Percentiles rank a stretch among this genome's conserved stretches.
These are phyloP conservation scores for Jacaranda copaia DNA, from an alignment of 257 asterid species.

Conservation along the genomic window DNA sequence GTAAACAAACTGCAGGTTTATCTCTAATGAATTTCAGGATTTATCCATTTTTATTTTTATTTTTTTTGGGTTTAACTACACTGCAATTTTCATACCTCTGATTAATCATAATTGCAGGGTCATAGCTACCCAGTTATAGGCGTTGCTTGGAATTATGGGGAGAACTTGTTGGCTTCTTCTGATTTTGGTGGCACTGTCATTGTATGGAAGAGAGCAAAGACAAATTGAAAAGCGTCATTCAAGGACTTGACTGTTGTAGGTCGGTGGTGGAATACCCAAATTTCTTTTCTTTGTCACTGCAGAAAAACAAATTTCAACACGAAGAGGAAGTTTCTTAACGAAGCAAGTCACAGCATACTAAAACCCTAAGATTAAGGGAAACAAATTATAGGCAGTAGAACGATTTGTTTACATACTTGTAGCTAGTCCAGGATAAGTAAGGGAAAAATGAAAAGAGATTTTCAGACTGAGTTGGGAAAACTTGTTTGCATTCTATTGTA, in stretches of 20 bases:
- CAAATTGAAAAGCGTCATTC: constrained; percentile 36
- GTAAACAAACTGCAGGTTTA: constrained; percentile 96
- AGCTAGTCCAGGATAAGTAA: constrained; percentile 9
- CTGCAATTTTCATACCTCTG: not conserved
- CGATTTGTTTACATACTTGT: constrained; percentile 16
- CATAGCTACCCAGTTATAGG: constrained; percentile 95
- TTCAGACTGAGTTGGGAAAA: not conserved
- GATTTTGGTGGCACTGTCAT: constrained; percentile 98
- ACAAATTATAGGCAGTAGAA: constrained; percentile 29
- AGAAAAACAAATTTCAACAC: not conserved
- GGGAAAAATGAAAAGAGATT: not conserved
- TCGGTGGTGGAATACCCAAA: not conserved
- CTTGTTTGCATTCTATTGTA: constrained; percentile 12
- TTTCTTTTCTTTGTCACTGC: not conserved
- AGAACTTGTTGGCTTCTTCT: constrained; percentile 91
- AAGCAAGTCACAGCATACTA: constrained; percentile 36
- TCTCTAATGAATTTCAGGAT: constrained; percentile 8
- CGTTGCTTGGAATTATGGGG: constrained; percentile 97
- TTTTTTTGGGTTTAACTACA: too few species aligned
- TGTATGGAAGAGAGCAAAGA: constrained; percentile 95
- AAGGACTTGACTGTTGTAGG: constrained; percentile 20
- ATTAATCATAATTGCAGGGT: constrained; percentile 60
- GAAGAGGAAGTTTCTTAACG: constrained; percentile 24
- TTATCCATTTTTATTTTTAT: not conserved
- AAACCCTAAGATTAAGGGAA: constrained; percentile 17